Base-by-base conservation (phyloP, 208 protist species). In the Leishmania arabica region DNA sequence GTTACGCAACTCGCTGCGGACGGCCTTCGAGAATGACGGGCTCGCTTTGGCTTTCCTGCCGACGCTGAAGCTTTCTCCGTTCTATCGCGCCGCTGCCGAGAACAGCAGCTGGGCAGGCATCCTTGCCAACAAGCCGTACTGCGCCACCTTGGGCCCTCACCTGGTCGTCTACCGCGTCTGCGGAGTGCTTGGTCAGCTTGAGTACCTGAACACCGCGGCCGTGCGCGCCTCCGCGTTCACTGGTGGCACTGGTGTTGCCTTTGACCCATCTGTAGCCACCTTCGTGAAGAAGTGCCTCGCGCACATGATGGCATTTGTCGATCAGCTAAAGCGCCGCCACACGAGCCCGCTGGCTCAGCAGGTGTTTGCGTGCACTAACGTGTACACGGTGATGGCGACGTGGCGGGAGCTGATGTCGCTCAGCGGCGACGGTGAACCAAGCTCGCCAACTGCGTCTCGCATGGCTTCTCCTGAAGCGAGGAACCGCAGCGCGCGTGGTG, bases 321-420 rank as follows among this genome's bases (percentile, higher is more conserved):
- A 72, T 9, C 72, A 74, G 54, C 87, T 96, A 65, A 69, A 91
- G 45, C 81, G 82, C 68, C 85, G 93, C 8, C 91, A 96, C 84
- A 71, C 83, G 31, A 91, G 79, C 68, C 37, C 51, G 15, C 72
- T 96, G 60, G 88, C 91, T 9, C 88, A 91, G 73, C 84, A 85
- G 78, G 80, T 96, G 11, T 96, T 96, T 81, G 73, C 81, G 51
- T 84, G 87, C 72, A 86, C 88, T 27, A 96, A 94, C 73, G 68
- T 91, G 31, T 92, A 88, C 86, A 89, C 86, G n/a, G 83, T 89
- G 42, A 62, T 91, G 40, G 86, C 79, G 47, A 83, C 69, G 60
- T 94, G 91, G 91, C 78, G 79, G 37, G 81, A 82, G 53, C 40
- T 92, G 56, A 84, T 72, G 77, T 11, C 53, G 56, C 60, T 62